Evolutionary conservation across 2,329 filamentous ascomycete species (phyloP), one percentile per base, ranked within the genome.

Genomic region (Arthrobotrys conoides): DNA sequence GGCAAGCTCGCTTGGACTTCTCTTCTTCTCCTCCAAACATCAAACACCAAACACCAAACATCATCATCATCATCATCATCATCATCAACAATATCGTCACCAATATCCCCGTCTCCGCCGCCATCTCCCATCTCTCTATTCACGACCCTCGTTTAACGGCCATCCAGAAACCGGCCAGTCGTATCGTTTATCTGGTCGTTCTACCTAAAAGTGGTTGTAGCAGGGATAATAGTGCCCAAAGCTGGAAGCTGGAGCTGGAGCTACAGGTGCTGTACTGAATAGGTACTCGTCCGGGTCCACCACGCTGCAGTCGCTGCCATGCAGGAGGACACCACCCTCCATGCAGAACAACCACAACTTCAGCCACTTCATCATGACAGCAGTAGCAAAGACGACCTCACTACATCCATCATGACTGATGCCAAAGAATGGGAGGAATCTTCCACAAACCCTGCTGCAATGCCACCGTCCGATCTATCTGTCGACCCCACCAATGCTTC

Each of bases 371-470:
- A 18, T 9, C 2, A 46, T 20, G 44, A 44, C 38, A n/a, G 12
- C 14, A 5, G 38, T 44, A 44, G 12, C 16, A 27, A 55, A 38
- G 38, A 49, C 63, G 24, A 61, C 65, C 16, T 41, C 36, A 82
- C 77, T 57, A 24, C 46, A 63, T 57, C 18, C 14, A 70, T 16
- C 16, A 71, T 69, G 48, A 63, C 67, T 27, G 22, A 30, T 5
- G 9, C 66, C 38, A 57, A 57, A 59, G 53, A 48, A 61, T 79
- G 70, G 76, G 69, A 66, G 18, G 71, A 71, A 16, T 71, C 61
- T 24, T 55, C 38, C 33, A 70, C 80, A 38, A 76, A 81, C 76
- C 61, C 65, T 68, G 59, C 38, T 65, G 64, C 24, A 22, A 59
- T 69, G 48, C 67, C 64, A 46, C 10, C 18, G 5, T 38, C 53